Evolutionary conservation across 495 filamentous ascomycete genomes (phyloP).

Genomic region (Daldinia vernicosa): DNA sequence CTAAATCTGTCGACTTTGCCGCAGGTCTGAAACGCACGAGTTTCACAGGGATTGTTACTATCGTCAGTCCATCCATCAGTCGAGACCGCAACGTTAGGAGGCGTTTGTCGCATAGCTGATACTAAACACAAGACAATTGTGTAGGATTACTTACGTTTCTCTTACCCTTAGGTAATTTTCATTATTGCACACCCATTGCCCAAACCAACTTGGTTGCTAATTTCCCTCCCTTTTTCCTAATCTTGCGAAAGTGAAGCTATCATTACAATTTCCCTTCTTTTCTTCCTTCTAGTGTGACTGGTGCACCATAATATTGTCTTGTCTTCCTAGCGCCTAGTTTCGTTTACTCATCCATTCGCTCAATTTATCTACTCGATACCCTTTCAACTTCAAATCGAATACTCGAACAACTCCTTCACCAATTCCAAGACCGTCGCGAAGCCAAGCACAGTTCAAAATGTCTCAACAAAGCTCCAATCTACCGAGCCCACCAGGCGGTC

Average conservation of each 20-base stretch:
- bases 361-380: conserved; percentile 20
- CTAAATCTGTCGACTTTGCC: conserved; percentile 50
- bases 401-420: neutral
- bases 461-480: neutral
- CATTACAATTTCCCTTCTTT: conserved; percentile 28
- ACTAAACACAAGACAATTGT: conserved; percentile 25
- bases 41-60: conserved; percentile 42
- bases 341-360: conserved; percentile 22
- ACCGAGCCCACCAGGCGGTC: conserved; percentile 37
- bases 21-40: conserved; percentile 53
- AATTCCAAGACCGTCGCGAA: conserved; percentile 5
- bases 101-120: conserved; percentile 27
- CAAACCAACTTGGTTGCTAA: conserved; percentile 3
- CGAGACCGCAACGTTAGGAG: conserved; percentile 16
- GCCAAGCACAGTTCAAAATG: conserved; percentile 28
- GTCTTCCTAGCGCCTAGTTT: conserved; percentile 30
- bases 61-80: conserved; percentile 43
- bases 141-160: conserved; percentile 37
- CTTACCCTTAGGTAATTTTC: conserved; percentile 12
- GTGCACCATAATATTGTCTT: conserved; percentile 44
- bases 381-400: conserved; percentile 27
- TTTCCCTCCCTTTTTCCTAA: conserved; percentile 30
- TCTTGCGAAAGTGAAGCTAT: conserved; percentile 43
- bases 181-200: conserved; percentile 15
- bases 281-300: conserved; percentile 41